Base-by-base conservation (phyloP, 2,329 filamentous ascomycete species). In the Pseudohalonectria lignicola region DNA sequence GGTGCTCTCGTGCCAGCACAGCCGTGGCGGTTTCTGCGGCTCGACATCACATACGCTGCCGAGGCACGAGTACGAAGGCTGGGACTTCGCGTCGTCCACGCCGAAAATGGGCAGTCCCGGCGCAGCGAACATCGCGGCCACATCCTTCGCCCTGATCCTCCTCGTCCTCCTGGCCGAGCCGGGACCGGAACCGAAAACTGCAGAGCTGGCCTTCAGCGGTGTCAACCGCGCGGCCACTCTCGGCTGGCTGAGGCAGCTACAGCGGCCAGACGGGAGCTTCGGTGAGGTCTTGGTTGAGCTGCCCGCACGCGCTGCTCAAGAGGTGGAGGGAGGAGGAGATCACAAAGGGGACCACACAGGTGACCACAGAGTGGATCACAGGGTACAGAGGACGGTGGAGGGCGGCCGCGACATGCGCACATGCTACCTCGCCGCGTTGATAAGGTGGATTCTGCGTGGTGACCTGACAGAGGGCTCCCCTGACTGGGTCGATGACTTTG, bases 241-340 rank as follows among this genome's bases (percentile, higher is more conserved):
- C 47, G 52, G 59, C 30, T 95, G 90, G 87, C 60, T 98, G 45
- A 69, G 64, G 39, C 70, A 58, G 37, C 60, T 96, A 56, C 92
- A 98, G 64, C 74, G 87, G 19, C 59, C 64, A 0, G 85, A 96
- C 54, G 92, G 92, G 2, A 93, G 87, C 50, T 96, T 98, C 56
- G 92, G 88, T 0, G 88, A 98, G 59, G 74, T 85, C 1, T 54
- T 90, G 3, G 72, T 70, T 4, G 73, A 75, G 5, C 17, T 57
- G 11, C 48, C 50, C 2, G 33, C 36, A n/a, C n/a, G n/a, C n/a
- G n/a, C n/a, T n/a, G n/a, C n/a, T n/a, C n/a, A n/a, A n/a, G n/a
- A n/a, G n/a, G n/a, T n/a, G n/a, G n/a, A n/a, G n/a, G 5, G 13
- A 48, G 54, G 63, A 11, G 66, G 67, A 54, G 47, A 60, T 51